Evolutionary conservation across 1,139 yeast species (phyloP).

Genomic region (Arxiozyma telluris): DNA sequence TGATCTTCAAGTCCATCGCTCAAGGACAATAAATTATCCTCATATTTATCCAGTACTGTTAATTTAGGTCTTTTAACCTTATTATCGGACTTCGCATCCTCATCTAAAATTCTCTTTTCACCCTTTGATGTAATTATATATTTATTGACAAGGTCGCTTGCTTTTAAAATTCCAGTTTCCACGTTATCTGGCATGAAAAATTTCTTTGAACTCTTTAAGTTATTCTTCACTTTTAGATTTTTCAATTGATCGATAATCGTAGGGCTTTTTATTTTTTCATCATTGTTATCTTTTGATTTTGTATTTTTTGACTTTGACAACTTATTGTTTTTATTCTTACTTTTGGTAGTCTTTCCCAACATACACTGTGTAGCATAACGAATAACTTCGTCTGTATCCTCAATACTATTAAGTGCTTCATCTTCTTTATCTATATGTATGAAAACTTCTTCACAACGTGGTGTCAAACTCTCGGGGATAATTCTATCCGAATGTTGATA

Average conservation of each 20-base stretch:
- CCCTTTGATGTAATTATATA: neutral
- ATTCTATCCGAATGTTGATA: conserved; percentile 51
- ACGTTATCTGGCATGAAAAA: conserved; percentile 80
- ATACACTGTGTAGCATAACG: conserved; percentile 45
- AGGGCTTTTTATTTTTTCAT: neutral
- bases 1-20: conserved; percentile 1
- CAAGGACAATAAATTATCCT: conserved; percentile 14
- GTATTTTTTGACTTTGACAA: conserved; percentile 9
- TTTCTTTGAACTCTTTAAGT: conserved; percentile 24
- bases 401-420: conserved; percentile 42
- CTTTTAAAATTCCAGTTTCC: conserved; percentile 57
- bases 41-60: conserved; percentile 16
- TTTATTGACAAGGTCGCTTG: conserved; percentile 41
- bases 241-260: neutral
- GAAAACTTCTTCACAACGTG: conserved; percentile 45
- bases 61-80: conserved; percentile 1
- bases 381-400: conserved; percentile 64
- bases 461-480: conserved; percentile 48
- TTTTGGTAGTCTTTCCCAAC: conserved; percentile 28
- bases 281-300: conserved; percentile 4
- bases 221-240: conserved; percentile 13
- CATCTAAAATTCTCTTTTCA: neutral
- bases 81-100: neutral
- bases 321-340: conserved; percentile 7
- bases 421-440: conserved; percentile 69